phyloP scores from a whole-genome alignment of 192 early-diverging fungal genomes.

The Podochytrium sp. region DNA sequence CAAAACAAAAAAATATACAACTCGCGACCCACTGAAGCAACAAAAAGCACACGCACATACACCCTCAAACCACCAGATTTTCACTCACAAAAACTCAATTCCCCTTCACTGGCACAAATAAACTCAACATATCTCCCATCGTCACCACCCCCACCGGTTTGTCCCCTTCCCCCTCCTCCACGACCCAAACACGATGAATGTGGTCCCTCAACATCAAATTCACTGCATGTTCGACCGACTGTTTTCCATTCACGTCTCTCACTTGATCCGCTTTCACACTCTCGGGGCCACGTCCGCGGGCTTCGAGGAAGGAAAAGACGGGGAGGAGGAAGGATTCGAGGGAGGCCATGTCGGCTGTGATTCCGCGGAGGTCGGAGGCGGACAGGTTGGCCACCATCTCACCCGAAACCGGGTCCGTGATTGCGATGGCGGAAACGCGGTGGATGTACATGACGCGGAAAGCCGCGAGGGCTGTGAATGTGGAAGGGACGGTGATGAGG shows the following conservation, averaged over 20 bases:
- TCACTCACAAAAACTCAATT: no score
- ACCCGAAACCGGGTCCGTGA: slow-evolving; percentile 56
- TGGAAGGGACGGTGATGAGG: slow-evolving; percentile 45
- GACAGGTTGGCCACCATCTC: slow-evolving; percentile 71
- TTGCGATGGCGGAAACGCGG: slow-evolving; percentile 60
- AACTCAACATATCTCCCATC: slow-evolving; percentile 65
- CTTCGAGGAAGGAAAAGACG: slow-evolving; percentile 68
- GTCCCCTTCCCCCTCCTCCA: slow-evolving; percentile 60
- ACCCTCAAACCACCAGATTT: no score
- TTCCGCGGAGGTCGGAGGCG: slow-evolving; percentile 73
- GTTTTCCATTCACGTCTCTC: slow-evolving; percentile 22
- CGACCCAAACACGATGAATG: slow-evolving; percentile 70
- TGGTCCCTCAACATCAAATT: slow-evolving; percentile 52
- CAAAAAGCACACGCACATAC: no score
- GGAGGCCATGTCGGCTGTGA: slow-evolving; percentile 55
- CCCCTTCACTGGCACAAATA: slow-evolving; percentile 44
- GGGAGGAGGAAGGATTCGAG: slow-evolving; percentile 62
- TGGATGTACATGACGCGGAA: slow-evolving; percentile 52
- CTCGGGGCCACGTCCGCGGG: slow-evolving; percentile 40
- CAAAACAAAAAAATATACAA: no score
- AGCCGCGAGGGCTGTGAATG: slow-evolving; percentile 43
- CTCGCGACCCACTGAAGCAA: no score
- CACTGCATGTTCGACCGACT: slow-evolving; percentile 58
- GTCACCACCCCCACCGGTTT: slow-evolving; percentile 72
- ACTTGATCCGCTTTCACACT: slow-evolving; percentile 63